These are phyloP conservation scores for Russula virescens DNA, from an alignment of 768 basidiomycete species.

Conservation along the genomic window DNA sequence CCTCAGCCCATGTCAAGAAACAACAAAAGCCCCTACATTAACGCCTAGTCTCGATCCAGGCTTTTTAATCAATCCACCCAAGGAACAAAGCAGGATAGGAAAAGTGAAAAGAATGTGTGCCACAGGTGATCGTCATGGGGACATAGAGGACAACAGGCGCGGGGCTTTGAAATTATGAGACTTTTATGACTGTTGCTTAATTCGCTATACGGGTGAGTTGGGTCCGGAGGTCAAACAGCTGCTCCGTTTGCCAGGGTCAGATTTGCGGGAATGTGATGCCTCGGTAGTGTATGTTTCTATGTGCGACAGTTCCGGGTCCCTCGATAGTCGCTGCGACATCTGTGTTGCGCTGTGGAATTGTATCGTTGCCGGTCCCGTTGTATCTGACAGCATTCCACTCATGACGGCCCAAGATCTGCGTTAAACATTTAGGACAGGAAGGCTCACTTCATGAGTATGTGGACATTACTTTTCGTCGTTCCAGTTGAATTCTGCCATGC, in stretches of 20 bases:
- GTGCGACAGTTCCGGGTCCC: background rate
- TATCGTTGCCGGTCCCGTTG: background rate
- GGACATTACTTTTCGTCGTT: slow-evolving; percentile 6
- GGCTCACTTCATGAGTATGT: background rate
- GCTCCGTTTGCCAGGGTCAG: background rate
- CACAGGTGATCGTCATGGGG: background rate
- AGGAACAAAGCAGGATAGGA: background rate
- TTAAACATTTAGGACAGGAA: background rate
- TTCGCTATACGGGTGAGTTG: slow-evolving; percentile 1
- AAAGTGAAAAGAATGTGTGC: background rate
- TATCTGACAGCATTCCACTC: background rate
- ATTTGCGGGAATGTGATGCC: background rate
- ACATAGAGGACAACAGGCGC: background rate
- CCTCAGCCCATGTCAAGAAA: background rate
- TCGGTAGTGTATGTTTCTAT: background rate
- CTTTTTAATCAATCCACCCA: background rate
- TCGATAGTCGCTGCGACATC: background rate
- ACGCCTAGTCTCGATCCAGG: background rate
- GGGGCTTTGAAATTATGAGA: background rate
- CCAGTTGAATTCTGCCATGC: slow-evolving; percentile 20
- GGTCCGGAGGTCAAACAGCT: background rate
- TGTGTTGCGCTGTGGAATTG: background rate
- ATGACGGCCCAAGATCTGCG: slow-evolving; percentile 3
- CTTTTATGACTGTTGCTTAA: background rate
- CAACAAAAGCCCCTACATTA: background rate